A percentile compares a stretch with the other conserved stretches of the same genome.
Evolutionary conservation across 306 rosid genomes (phyloP).

Genomic region (Senna tora): DNA sequence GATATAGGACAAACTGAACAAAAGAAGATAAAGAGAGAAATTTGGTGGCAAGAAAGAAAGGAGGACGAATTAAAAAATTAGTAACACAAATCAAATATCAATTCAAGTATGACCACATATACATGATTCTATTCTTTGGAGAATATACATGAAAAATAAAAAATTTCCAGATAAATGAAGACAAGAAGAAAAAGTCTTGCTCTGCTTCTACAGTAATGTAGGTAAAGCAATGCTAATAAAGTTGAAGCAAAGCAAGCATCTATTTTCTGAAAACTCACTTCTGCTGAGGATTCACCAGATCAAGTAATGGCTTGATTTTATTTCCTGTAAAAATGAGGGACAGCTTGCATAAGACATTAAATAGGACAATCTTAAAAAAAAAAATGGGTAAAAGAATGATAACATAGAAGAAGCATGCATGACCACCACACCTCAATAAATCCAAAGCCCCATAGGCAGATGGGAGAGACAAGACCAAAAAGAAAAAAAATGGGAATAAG

Average conservation of each 20-base stretch:
- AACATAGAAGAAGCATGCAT: not conserved
- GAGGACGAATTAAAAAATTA: not conserved
- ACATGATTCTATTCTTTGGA: slow-evolving; percentile 11
- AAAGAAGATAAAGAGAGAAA: not conserved
- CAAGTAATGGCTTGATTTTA: slow-evolving; percentile 67
- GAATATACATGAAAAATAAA: slow-evolving; percentile 18
- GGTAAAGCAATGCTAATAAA: slow-evolving; percentile 19
- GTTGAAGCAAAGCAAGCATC: slow-evolving; percentile 15
- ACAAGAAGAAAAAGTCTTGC: slow-evolving; percentile 19
- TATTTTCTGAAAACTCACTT: slow-evolving; percentile 60
- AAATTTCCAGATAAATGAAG: not conserved
- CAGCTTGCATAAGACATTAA: slow-evolving; percentile 25
- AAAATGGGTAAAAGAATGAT: slow-evolving; percentile 7
- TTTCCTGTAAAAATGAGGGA: slow-evolving; percentile 55
- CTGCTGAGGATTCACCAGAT: slow-evolving; percentile 84
- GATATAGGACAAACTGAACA: not conserved
- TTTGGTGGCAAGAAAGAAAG: not conserved
- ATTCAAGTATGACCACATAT: not conserved
- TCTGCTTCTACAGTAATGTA: not conserved
- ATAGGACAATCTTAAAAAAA: slow-evolving; percentile 22
- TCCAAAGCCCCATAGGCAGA: slow-evolving; percentile 19
- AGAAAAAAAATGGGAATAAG: not conserved
- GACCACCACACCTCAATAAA: slow-evolving; percentile 24
- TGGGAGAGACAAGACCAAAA: not conserved
- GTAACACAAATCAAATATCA: not conserved